Evolutionary conservation across 768 basidiomycete genomes (phyloP), one percentile per base, ranked within the genome.

Genomic region (Sporobolomyces pararoseus): DNA sequence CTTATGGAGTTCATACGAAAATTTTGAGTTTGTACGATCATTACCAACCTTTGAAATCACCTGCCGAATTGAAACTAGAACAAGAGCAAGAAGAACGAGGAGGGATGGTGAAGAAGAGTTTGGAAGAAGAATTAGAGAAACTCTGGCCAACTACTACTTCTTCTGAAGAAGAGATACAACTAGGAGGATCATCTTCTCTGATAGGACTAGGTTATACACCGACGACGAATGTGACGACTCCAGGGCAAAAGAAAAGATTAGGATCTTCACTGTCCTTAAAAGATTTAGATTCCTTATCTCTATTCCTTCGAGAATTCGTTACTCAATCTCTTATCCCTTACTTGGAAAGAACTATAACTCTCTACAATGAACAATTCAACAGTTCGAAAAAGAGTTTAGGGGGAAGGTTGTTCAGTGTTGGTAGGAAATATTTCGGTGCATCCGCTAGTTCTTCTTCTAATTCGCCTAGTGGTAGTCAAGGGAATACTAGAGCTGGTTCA

Each of bases 391-490:
- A 64, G 16, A 32, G 47, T 12, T 74, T 82, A 35, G 80, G 81
- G 1, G 81, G 80, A 0, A 73, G 81, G 27, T 68, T 82, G 5
- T 82, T 82, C 69, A 78, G 78, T 4, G 82, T 80, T 3, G 81
- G 81, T 0, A 58, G 81, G 23, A 81, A 79, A 65, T 79, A 81
- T 46, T 82, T 81, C 60, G 81, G 81, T 0, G 77, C 77, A 73
- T 46, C 78, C 77, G 21, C 75, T 17, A 42, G 35, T 46, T 62
- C 73, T 35, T 66, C 76, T 19, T 75, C 72, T 19, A 32, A 44
- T 12, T 19, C 60, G n/a, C n/a, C n/a, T n/a, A n/a, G n/a, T n/a
- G n/a, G n/a, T n/a, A 23, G 35, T 42, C 39, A 9, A 67, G 50
- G 35, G 7, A 62, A 23, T 25, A 55, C 55, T 0, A 44, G 55